Evolutionary conservation across 1,284 basidiomycete species (phyloP), one percentile per base, ranked within the genome.

Genomic region (Ustilago shanxiensis): DNA sequence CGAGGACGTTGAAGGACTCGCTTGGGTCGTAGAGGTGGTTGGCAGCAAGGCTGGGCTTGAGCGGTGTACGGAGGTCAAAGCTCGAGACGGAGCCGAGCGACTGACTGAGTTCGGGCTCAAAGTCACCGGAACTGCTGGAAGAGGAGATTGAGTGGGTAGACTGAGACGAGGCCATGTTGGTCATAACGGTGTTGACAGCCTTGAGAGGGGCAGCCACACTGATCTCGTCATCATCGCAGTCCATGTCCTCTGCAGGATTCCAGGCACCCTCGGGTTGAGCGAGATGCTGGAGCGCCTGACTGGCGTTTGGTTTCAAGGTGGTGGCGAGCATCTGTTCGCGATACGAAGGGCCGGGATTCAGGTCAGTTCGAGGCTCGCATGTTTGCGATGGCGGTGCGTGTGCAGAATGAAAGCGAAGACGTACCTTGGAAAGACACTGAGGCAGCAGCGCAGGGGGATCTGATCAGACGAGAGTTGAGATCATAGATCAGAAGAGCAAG

Each of bases 61-160:
- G 73, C 11, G 79, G 79, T 2, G 79, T 80, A 44, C 69, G 65
- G n/a, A 80, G 68, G 55, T 80, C 79, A 45, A 79, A 79, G 57
- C 79, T 80, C 20, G 66, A 71, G 39, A 76, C 78, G 3, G 79
- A 80, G 45, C 73, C 73, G 33, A 79, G 66, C 33, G 79, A 80
- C 60, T 72, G 76, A 60, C 77, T 79, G 28, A 80, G 72, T 55
- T 80, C 79, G 26, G 79, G 79, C 62, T 76, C 77, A 47, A 66
- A 49, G 16, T 66, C 70, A 16, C 62, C 59, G 24, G 72, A 64
- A 31, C 73, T 73, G 44, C 67, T 71, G 16, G 74, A 79, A 3
- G 79, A 72, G 16, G 70, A 64, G 55, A 79, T 58, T 33, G 77
- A 79, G 59, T 72, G 72, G 9, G 57, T 66, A 29, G 74, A 77